A percentile compares a stretch with the other conserved stretches of the same genome.
Evolutionary conservation across 331 rosid species (phyloP).

Genomic region (Arachis monticola): DNA sequence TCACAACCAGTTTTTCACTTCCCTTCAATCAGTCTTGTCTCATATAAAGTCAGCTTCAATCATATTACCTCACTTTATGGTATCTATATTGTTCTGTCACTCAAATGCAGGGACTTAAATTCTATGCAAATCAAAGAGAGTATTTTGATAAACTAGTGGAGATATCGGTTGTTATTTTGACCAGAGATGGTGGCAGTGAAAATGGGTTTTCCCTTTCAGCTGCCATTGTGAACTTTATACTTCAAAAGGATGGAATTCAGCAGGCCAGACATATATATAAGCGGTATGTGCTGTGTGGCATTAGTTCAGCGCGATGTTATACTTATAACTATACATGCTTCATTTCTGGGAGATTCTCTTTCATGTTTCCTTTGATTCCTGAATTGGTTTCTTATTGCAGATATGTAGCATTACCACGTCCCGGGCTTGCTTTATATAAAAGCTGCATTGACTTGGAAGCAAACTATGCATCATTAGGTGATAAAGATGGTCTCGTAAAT

Average conservation of each 20-base stretch:
- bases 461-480: conserved; percentile 70
- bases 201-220: conserved; percentile 81
- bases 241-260: conserved; percentile 77
- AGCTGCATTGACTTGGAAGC: conserved; percentile 82
- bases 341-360: conserved; percentile 11
- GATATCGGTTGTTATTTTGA: conserved; percentile 59
- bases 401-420: conserved; percentile 77
- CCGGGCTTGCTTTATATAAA: conserved; percentile 72
- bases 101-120: conserved; percentile 69
- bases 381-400: conserved; percentile 55
- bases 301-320: background rate
- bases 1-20: conserved; percentile 24
- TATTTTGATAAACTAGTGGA: conserved; percentile 77
- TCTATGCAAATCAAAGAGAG: conserved; percentile 59
- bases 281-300: conserved; percentile 53
- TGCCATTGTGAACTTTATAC: conserved; percentile 66
- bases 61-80: conserved; percentile 8
- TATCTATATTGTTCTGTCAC: conserved; percentile 27
- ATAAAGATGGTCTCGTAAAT: conserved; percentile 66
- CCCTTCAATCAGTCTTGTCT: conserved; percentile 5
- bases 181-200: conserved; percentile 77
- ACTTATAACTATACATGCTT: conserved; percentile 6
- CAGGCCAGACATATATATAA: conserved; percentile 75
- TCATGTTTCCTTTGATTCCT: conserved; percentile 16
- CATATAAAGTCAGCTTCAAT: conserved; percentile 17